A percentile compares a stretch with the other conserved stretches of the same genome.
These are phyloP conservation scores for Boletus reticulatus DNA, from an alignment of 768 basidiomycete genomes.

Conservation along the genomic window DNA sequence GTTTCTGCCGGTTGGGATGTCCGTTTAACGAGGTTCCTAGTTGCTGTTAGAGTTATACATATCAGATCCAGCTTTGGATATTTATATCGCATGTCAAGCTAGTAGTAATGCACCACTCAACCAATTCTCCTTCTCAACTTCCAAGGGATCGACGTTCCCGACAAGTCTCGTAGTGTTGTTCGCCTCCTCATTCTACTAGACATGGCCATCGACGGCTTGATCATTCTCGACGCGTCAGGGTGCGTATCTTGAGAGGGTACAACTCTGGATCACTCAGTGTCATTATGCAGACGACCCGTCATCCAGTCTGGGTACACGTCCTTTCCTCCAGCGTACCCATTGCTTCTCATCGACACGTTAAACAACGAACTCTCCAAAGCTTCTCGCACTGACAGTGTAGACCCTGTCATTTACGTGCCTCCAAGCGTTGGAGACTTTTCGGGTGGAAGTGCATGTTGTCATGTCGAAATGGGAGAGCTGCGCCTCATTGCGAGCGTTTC, in stretches of 20 bases:
- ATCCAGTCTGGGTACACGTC: constrained; percentile 90
- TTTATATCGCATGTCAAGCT: constrained; percentile 4
- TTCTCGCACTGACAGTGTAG: constrained; percentile 51
- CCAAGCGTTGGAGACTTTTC: constrained; percentile 42
- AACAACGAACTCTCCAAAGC: constrained; percentile 69
- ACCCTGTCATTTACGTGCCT: constrained; percentile 72
- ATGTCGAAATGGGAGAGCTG: constrained; percentile 74
- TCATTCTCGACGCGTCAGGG: constrained; percentile 75
- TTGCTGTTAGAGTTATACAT: constrained; percentile 9
- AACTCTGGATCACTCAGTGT: constrained; percentile 2
- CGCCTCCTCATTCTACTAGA: neutral
- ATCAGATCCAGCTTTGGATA: neutral
- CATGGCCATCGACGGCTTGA: constrained; percentile 82
- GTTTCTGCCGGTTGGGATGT: neutral
- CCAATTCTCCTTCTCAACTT: too few species aligned
- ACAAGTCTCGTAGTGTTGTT: too few species aligned
- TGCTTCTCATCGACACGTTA: constrained; percentile 83
- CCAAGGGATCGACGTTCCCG: neutral
- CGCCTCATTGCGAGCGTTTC: constrained; percentile 78
- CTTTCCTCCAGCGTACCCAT: constrained; percentile 71
- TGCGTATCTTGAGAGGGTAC: constrained; percentile 35
- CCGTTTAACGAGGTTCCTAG: neutral
- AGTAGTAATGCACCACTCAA: constrained; percentile 4
- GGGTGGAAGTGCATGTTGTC: constrained; percentile 71
- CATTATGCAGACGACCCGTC: constrained; percentile 59